phyloP scores from a whole-genome alignment of 805 yeast genomes.

The Candida maltosa region DNA sequence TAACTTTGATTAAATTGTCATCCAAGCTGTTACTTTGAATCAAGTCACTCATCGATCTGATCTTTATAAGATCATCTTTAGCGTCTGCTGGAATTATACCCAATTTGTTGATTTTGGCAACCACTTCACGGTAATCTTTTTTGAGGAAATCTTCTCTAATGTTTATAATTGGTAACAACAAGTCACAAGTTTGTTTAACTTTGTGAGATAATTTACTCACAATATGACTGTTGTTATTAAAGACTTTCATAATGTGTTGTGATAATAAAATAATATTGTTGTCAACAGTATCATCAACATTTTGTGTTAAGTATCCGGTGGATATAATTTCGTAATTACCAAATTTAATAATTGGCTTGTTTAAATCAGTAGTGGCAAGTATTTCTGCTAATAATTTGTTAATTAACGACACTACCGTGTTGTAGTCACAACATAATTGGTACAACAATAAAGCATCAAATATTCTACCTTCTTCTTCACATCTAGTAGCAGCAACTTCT shows the following conservation, averaged over 20 bases:
- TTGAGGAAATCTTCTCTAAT: slow-evolving; percentile 59
- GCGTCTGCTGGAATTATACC: slow-evolving; percentile 61
- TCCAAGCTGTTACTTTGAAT: slow-evolving; percentile 58
- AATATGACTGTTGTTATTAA: slow-evolving; percentile 57
- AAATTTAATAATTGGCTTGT: slow-evolving; percentile 46
- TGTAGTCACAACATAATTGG: slow-evolving; percentile 85
- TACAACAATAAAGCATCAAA: slow-evolving; percentile 83
- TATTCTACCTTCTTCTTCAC: slow-evolving; percentile 87
- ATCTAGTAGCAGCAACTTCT: slow-evolving; percentile 79
- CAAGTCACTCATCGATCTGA: slow-evolving; percentile 63
- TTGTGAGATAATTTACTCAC: slow-evolving; percentile 50
- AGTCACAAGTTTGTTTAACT: slow-evolving; percentile 62
- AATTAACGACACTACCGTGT: slow-evolving; percentile 71
- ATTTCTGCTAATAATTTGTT: slow-evolving; percentile 78
- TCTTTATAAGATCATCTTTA: slow-evolving; percentile 48
- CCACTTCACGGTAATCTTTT: slow-evolving; percentile 56
- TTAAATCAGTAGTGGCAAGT: slow-evolving; percentile 66
- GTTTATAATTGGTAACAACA: slow-evolving; percentile 62
- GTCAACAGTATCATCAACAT: slow-evolving; percentile 38
- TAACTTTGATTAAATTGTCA: slow-evolving; percentile 69
- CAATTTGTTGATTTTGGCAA: slow-evolving; percentile 54
- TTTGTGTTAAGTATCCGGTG: slow-evolving; percentile 31
- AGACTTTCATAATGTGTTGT: slow-evolving; percentile 40
- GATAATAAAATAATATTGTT: slow-evolving; percentile 47
- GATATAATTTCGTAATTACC: slow-evolving; percentile 31